Percentiles rank a stretch among this genome's conserved stretches.
Evolutionary conservation across 495 filamentous ascomycete species (phyloP).

Genomic region (Parathielavia hyrcaniae): DNA sequence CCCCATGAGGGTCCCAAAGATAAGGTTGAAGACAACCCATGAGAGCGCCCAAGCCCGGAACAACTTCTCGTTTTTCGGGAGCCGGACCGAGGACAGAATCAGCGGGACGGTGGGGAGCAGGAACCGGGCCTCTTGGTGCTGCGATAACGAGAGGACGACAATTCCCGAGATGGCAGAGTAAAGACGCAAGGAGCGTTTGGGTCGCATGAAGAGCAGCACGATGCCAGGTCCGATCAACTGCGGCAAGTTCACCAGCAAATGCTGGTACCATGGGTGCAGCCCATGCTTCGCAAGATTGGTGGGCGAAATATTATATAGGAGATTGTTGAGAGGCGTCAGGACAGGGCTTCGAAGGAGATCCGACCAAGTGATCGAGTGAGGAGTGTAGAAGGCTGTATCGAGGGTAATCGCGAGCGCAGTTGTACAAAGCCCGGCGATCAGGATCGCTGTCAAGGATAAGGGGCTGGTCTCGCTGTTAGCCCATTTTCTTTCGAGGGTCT

Average conservation of each 20-base stretch:
- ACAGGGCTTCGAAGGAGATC: conserved; percentile 54
- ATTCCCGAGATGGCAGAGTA: conserved; percentile 79
- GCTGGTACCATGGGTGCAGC: conserved; percentile 86
- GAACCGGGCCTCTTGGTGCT: conserved; percentile 94
- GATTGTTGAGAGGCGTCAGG: conserved; percentile 86
- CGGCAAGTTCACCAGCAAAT: conserved; percentile 76
- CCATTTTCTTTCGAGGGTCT: too few species aligned
- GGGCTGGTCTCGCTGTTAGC: conserved; percentile 50
- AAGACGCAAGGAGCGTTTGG: conserved; percentile 52
- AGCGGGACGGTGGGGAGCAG: conserved; percentile 81
- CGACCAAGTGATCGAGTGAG: conserved; percentile 50
- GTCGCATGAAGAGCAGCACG: conserved; percentile 56
- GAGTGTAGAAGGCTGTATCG: conserved; percentile 77
- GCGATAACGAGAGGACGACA: conserved; percentile 70
- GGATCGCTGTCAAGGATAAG: conserved; percentile 56
- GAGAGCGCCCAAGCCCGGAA: conserved; percentile 52
- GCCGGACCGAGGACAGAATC: conserved; percentile 72
- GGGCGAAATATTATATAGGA: conserved; percentile 73
- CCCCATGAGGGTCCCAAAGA: conserved; percentile 79
- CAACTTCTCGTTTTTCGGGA: conserved; percentile 52
- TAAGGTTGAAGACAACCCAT: conserved; percentile 81
- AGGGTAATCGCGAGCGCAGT: conserved; percentile 64
- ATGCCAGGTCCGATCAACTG: conserved; percentile 86
- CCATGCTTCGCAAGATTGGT: conserved; percentile 84
- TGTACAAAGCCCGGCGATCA: conserved; percentile 54